Evolutionary conservation across 768 basidiomycete genomes (phyloP).

Genomic region (Tricholoma saponaceum): DNA sequence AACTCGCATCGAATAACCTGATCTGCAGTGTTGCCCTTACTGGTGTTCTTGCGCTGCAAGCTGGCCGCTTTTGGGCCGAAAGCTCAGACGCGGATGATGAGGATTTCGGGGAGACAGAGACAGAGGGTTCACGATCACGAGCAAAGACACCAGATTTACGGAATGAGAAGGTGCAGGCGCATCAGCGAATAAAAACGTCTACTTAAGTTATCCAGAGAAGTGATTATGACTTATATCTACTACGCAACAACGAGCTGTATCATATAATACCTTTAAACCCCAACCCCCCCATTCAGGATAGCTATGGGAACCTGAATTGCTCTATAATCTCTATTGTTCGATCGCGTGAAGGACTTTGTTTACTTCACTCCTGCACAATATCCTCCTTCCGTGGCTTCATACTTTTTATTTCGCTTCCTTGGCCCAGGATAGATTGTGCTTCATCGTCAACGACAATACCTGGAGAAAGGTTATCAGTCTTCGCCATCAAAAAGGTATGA

Average conservation of each 20-base stretch:
- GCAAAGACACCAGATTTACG: slow-evolving; percentile 29
- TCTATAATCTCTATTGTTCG: not conserved
- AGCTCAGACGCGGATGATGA: slow-evolving; percentile 61
- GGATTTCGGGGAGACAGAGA: slow-evolving; percentile 25
- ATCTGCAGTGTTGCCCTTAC: slow-evolving; percentile 86
- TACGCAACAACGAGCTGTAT: slow-evolving; percentile 18
- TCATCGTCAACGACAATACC: slow-evolving; percentile 85
- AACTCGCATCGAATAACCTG: slow-evolving; percentile 80
- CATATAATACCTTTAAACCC: slow-evolving; percentile 14
- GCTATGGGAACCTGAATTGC: not conserved
- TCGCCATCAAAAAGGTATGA: slow-evolving; percentile 1
- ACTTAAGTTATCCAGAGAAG: not conserved
- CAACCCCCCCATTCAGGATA: not conserved
- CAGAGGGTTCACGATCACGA: slow-evolving; percentile 23
- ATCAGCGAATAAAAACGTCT: not conserved
- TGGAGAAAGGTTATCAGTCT: slow-evolving; percentile 18
- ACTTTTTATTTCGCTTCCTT: slow-evolving; percentile 78
- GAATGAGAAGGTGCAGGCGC: slow-evolving; percentile 4
- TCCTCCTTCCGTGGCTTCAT: slow-evolving; percentile 91
- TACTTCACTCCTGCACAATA: slow-evolving; percentile 69
- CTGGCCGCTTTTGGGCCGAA: slow-evolving; percentile 84
- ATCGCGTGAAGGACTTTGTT: not conserved
- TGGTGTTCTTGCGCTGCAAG: slow-evolving; percentile 81
- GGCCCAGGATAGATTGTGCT: slow-evolving; percentile 77
- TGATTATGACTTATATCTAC: slow-evolving; percentile 5